Evolutionary conservation across 805 yeast species (phyloP).

Genomic region (Nakazawaea holstii): DNA sequence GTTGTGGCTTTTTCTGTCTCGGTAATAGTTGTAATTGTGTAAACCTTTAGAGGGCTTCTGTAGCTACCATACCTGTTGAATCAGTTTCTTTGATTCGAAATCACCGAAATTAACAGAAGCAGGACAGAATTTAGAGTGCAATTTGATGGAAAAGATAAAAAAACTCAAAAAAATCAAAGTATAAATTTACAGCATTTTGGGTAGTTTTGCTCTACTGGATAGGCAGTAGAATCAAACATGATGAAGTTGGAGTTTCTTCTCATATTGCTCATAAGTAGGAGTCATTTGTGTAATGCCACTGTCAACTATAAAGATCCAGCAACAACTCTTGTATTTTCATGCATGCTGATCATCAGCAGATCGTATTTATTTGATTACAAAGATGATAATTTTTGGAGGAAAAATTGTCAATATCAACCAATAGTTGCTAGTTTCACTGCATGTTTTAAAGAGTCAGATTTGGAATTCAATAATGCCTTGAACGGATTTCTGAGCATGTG

Average conservation of each 20-base stretch:
- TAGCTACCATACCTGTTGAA: background rate
- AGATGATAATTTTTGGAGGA: conserved; percentile 16
- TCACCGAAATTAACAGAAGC: background rate
- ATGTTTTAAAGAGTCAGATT: conserved; percentile 17
- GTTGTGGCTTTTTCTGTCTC: no score
- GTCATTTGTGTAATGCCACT: background rate
- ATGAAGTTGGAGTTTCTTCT: no score
- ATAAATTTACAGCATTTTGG: background rate
- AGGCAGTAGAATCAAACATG: no score
- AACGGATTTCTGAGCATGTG: conserved; percentile 12
- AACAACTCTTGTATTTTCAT: conserved; percentile 17
- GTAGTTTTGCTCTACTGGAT: no score
- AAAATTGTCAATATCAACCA: conserved; percentile 22
- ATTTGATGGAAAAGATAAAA: conserved; percentile 5
- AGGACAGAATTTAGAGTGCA: no score
- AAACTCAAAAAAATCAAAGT: background rate
- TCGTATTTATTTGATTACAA: conserved; percentile 16
- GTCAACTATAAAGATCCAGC: conserved; percentile 5
- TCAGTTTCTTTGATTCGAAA: background rate
- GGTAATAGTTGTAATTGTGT: background rate
- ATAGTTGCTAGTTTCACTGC: conserved; percentile 18
- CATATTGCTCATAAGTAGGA: background rate
- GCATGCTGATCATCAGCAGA: conserved; percentile 14
- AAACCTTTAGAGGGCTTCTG: background rate
- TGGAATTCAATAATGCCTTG: conserved; percentile 10